phyloP scores from a whole-genome alignment of 257 asterid genomes.

The Nyctanthes arbortristis region DNA sequence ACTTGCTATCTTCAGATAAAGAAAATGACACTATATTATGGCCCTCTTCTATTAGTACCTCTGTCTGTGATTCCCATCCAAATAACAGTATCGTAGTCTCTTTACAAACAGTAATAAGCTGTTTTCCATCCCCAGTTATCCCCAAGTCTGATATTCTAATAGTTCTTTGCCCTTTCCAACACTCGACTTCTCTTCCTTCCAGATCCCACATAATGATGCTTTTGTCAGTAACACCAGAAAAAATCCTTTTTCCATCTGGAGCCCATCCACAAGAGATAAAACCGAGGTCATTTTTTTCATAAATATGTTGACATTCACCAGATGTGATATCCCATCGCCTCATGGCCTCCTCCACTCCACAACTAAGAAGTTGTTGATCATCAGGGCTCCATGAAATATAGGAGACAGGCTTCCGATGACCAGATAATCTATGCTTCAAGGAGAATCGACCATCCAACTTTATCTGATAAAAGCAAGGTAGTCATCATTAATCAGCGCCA shows the following conservation, averaged over 20 bases:
- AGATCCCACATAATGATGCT: conserved; percentile 86
- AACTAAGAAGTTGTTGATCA: conserved; percentile 73
- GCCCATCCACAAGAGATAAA: conserved; percentile 89
- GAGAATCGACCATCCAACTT: conserved; percentile 47
- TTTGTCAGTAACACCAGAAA: conserved; percentile 74
- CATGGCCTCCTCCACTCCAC: conserved; percentile 82
- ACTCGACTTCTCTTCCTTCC: conserved; percentile 79
- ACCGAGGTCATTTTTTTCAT: conserved; percentile 71
- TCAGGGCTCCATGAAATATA: conserved; percentile 85
- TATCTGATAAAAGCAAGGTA: conserved; percentile 45
- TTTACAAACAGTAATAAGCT: no score
- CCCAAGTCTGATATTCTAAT: conserved; percentile 57
- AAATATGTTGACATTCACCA: conserved; percentile 73
- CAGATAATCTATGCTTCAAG: conserved; percentile 52
- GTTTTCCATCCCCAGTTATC: no score
- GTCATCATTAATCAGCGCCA: no score
- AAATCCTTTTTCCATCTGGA: conserved; percentile 65
- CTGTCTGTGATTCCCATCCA: no score
- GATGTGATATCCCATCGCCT: conserved; percentile 77
- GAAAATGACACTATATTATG: no score
- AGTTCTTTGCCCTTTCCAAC: conserved; percentile 85
- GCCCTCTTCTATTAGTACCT: no score
- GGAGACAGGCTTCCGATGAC: conserved; percentile 78
- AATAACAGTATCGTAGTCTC: no score
- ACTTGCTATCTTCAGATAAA: no score